Base-by-base conservation (phyloP, 306 rosid genomes). In the Vigna hirtella region DNA sequence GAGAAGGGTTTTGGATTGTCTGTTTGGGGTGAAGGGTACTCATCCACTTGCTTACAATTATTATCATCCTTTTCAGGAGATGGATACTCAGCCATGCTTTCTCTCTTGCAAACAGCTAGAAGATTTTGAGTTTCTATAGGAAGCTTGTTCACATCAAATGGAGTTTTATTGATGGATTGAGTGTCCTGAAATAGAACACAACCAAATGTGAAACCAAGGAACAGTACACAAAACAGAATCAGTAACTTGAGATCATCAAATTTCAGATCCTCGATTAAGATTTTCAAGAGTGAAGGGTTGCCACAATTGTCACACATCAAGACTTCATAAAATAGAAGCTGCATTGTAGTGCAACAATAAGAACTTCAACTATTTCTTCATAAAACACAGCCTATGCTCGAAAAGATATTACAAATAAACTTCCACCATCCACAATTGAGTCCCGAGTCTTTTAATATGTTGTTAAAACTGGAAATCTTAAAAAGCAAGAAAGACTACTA, bases 91-190 rank as follows among this genome's bases (percentile, higher is more conserved):
- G 91, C 90, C 82, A 82, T 79, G 61, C 88, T 88, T 86, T 91
- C 99, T 75, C 86, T 86, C 85, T 93, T 93, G 90, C 98, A 93
- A 65, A 73, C 87, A 14, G 87, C 82, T 48, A 85, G 82, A 64
- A 74, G 85, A 64, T 81, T 85, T 73, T 77, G 91, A 18, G 90
- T 82, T 66, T 86, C 92, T 22, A 77, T 85, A 7, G 96, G 96
- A 75, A 84, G 93, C 81, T 87, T 91, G 58, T 81, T 85, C 56
- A 86, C 89, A 50, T 83, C 86, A 68, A 83, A 78, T 20, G 87
- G 85, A 84, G 81, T 85, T 77, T 82, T 87, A 2, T 82, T 78
- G 86, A 76, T 75, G 53, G 89, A 76, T 15, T 74, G 86, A 56
- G 93, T 81, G 73, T 88, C 93, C 98, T 95, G 96, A 42, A 82